Evolutionary conservation across 306 rosid genomes (phyloP).

Genomic region (Lagenaria siceraria): DNA sequence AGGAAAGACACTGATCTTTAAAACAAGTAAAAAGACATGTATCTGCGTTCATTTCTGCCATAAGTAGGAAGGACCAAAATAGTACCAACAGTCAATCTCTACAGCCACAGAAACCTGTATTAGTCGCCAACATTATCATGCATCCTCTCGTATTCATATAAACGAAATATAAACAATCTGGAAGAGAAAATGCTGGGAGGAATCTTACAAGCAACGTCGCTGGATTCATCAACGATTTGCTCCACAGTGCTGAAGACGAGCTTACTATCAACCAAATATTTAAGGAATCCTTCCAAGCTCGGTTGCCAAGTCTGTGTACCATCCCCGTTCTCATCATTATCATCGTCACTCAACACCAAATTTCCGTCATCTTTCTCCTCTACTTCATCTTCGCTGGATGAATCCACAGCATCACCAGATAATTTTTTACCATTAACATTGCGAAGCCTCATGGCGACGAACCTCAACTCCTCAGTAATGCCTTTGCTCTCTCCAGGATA

Average conservation of each 20-base stretch:
- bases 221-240: constrained; percentile 63
- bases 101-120: background rate
- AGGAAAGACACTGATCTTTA: background rate
- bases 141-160: background rate
- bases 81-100: background rate
- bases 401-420: constrained; percentile 1
- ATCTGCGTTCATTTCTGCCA: background rate
- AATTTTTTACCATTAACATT: constrained; percentile 27
- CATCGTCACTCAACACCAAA: constrained; percentile 7
- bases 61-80: background rate
- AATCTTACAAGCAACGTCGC: constrained; percentile 55
- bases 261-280: constrained; percentile 58
- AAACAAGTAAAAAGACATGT: background rate
- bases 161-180: background rate
- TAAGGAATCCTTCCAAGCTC: constrained; percentile 44
- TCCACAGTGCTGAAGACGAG: constrained; percentile 59
- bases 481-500: constrained; percentile 78
- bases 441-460: constrained; percentile 85
- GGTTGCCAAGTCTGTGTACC: constrained; percentile 44
- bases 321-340: background rate
- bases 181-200: background rate
- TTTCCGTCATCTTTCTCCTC: background rate
- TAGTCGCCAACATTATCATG: background rate
- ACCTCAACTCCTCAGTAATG: constrained; percentile 87
- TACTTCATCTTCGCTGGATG: background rate